These are phyloP conservation scores for Vaccinium macrocarpon DNA, from an alignment of 148 eudicot genomes.

Conservation along the genomic window DNA sequence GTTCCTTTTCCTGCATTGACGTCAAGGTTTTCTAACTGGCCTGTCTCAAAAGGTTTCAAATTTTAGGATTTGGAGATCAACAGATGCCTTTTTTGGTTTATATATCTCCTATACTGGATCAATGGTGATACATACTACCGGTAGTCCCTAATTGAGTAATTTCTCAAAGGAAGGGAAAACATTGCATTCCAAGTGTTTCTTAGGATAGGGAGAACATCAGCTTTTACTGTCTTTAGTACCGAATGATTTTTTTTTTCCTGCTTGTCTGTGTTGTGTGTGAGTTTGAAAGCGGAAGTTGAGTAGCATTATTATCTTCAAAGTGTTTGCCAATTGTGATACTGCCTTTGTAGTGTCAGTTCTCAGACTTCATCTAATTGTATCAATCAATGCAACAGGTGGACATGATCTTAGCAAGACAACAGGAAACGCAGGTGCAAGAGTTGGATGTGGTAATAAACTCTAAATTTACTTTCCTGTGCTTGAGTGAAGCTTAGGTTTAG, in stretches of 20 bases:
- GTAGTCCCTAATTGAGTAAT: not conserved
- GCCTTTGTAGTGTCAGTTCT: not conserved
- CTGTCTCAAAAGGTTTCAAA: not conserved
- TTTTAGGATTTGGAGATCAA: not conserved
- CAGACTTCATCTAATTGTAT: constrained; percentile 17
- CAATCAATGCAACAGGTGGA: constrained; percentile 52
- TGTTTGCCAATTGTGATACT: not conserved
- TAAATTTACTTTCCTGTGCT: not conserved
- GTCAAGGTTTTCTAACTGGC: not conserved
- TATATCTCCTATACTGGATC: not conserved
- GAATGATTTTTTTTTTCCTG: not conserved
- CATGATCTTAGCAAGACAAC: constrained; percentile 96
- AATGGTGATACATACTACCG: not conserved
- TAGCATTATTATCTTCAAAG: not conserved
- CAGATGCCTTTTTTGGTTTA: not conserved
- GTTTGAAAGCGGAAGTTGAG: constrained; percentile 1
- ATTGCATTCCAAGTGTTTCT: not conserved
- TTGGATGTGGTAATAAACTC: constrained; percentile 68
- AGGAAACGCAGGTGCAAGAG: constrained; percentile 90
- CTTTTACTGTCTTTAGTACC: not conserved
- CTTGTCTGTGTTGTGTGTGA: not conserved
- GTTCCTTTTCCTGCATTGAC: not conserved
- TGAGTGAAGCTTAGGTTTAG: not conserved
- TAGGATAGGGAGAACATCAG: not conserved
- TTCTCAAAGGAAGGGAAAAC: not conserved